Evolutionary conservation across 2,329 filamentous ascomycete genomes (phyloP).

Genomic region (Paraphaeosphaeria sporulosa): DNA sequence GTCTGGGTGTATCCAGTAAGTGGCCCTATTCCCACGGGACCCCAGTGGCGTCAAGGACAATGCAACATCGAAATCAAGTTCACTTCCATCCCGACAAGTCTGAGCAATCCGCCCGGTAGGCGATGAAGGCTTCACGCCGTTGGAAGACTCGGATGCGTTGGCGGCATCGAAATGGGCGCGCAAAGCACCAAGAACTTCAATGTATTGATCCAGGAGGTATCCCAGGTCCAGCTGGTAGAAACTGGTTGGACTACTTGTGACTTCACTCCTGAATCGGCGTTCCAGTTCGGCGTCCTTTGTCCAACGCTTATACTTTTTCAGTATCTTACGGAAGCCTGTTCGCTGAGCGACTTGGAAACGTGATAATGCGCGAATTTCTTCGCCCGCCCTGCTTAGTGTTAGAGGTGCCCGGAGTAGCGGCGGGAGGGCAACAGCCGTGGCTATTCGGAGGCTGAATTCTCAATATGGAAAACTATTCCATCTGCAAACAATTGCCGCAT

Average conservation of each 20-base stretch:
- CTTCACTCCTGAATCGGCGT: slow-evolving; percentile 70
- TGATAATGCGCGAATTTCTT: slow-evolving; percentile 74
- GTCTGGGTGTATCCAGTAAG: slow-evolving; percentile 63
- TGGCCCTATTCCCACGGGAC: slow-evolving; percentile 54
- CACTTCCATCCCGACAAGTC: slow-evolving; percentile 49
- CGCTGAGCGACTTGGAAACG: slow-evolving; percentile 78
- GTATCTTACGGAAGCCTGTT: slow-evolving; percentile 79
- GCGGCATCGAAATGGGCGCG: slow-evolving; percentile 53
- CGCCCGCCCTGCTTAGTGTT: slow-evolving; percentile 61
- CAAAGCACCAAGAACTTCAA: slow-evolving; percentile 55
- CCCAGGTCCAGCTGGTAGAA: slow-evolving; percentile 74
- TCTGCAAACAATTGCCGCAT: neutral
- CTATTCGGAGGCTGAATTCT: neutral
- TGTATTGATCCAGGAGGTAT: slow-evolving; percentile 58
- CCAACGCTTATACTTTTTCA: slow-evolving; percentile 92
- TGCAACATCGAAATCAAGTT: slow-evolving; percentile 59
- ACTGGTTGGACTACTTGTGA: slow-evolving; percentile 72
- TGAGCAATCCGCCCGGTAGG: slow-evolving; percentile 48
- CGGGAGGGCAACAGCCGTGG: neutral
- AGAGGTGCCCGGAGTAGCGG: slow-evolving; percentile 15
- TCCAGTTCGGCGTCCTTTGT: slow-evolving; percentile 73
- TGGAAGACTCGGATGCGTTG: slow-evolving; percentile 21
- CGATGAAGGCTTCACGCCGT: slow-evolving; percentile 27
- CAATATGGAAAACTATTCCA: neutral
- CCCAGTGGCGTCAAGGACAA: slow-evolving; percentile 58